These are phyloP conservation scores for Thielaviopsis cerberus DNA, from an alignment of 2,329 filamentous ascomycete species.

Conservation along the genomic window DNA sequence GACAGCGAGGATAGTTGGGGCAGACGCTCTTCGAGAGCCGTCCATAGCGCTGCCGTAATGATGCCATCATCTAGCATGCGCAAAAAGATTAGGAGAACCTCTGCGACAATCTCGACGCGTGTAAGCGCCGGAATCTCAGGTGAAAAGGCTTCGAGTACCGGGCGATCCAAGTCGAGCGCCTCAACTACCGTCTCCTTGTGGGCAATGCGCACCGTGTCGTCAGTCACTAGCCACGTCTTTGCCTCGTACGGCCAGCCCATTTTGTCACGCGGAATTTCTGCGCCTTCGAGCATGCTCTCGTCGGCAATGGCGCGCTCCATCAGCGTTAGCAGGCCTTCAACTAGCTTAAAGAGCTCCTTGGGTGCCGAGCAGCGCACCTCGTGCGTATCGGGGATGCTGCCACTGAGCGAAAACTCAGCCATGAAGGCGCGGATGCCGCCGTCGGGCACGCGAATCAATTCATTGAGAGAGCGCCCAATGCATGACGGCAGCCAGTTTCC, in stretches of 20 bases:
- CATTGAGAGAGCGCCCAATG: conserved; percentile 72
- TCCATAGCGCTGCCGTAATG: conserved; percentile 52
- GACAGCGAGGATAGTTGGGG: conserved; percentile 22
- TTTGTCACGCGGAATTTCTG: conserved; percentile 29
- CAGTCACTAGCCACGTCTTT: conserved; percentile 18
- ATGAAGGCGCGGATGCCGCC: conserved; percentile 50
- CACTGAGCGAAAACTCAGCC: conserved; percentile 21
- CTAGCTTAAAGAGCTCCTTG: conserved; percentile 74
- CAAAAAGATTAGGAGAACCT: conserved; percentile 58
- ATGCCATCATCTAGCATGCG: conserved; percentile 60
- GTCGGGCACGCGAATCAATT: conserved; percentile 67
- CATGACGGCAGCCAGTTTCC: conserved; percentile 65
- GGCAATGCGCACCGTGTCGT: background rate
- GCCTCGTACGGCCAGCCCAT: conserved; percentile 43
- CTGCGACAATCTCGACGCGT: conserved; percentile 56
- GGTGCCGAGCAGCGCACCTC: conserved; percentile 63
- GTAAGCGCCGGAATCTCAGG: conserved; percentile 43
- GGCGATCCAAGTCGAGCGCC: conserved; percentile 52
- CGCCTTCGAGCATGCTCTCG: conserved; percentile 40
- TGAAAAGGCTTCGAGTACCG: conserved; percentile 42
- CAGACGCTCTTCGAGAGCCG: conserved; percentile 37
- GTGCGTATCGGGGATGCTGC: conserved; percentile 34
- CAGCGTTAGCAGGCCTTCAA: conserved; percentile 50
- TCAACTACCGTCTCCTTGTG: conserved; percentile 30
- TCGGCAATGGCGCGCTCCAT: conserved; percentile 40